phyloP scores from a whole-genome alignment of 2,329 filamentous ascomycete genomes.

The Sordariomycetes sp. region DNA sequence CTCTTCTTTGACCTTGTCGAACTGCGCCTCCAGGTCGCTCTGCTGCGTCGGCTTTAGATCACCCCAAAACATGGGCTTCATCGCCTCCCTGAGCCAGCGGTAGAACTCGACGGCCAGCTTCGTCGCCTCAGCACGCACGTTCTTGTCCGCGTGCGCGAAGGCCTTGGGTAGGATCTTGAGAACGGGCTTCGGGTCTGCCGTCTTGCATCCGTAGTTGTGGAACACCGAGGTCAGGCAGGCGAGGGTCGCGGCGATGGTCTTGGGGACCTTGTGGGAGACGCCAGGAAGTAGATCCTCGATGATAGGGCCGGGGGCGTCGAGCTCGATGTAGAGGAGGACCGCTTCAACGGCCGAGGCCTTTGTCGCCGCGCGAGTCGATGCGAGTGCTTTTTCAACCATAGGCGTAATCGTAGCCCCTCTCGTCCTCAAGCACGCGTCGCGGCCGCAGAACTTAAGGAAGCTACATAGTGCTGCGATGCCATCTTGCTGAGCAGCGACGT shows the following conservation, averaged over 20 bases:
- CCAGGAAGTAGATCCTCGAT: conserved; percentile 83
- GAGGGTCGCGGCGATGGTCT: conserved; percentile 65
- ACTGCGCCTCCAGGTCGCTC: conserved; percentile 83
- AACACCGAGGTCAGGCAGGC: conserved; percentile 73
- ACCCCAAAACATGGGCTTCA: conserved; percentile 96
- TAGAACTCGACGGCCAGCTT: conserved; percentile 90
- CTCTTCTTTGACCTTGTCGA: conserved; percentile 87
- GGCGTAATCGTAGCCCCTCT: conserved; percentile 63
- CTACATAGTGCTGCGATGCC: conserved; percentile 79
- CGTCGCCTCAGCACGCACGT: conserved; percentile 88
- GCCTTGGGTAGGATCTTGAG: conserved; percentile 81
- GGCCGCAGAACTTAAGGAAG: conserved; percentile 84
- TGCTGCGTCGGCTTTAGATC: conserved; percentile 95
- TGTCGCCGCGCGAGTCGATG: conserved; percentile 77
- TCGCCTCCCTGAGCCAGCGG: conserved; percentile 91
- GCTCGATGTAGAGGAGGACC: conserved; percentile 77
- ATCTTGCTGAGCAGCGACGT: conserved; percentile 93
- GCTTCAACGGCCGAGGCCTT: conserved; percentile 84
- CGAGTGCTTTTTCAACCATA: conserved; percentile 84
- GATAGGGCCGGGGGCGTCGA: conserved; percentile 75
- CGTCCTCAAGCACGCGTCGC: conserved; percentile 68
- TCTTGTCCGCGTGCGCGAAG: conserved; percentile 96
- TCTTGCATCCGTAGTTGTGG: conserved; percentile 90
- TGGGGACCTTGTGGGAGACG: conserved; percentile 81
- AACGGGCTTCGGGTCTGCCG: conserved; percentile 84